phyloP scores from a whole-genome alignment of 176 grass and related monocot species.

The Rhynchospora breviuscula region DNA sequence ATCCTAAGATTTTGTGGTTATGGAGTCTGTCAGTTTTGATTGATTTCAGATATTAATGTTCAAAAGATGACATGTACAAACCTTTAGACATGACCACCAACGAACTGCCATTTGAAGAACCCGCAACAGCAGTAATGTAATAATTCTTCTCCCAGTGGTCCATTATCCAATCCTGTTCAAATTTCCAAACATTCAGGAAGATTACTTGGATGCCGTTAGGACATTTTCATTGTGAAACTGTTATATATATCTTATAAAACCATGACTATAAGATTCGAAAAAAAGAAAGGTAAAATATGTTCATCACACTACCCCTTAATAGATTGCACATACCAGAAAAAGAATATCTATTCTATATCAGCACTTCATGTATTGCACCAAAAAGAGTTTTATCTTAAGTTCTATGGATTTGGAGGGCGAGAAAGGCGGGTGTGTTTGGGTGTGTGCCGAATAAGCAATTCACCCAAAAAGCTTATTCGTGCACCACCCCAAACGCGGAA shows the following conservation, averaged over 20 bases:
- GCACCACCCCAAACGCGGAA: too few relatives aligned
- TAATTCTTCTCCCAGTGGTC: conserved; percentile 93
- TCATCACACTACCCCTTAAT: neutral
- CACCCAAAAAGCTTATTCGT: too few relatives aligned
- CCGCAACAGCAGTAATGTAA: conserved; percentile 84
- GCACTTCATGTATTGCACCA: neutral
- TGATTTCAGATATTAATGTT: neutral
- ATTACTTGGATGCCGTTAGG: neutral
- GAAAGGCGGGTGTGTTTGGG: too few relatives aligned
- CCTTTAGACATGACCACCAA: conserved; percentile 93
- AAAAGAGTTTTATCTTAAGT: neutral
- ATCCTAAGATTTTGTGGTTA: neutral
- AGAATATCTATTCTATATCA: neutral
- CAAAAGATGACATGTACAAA: conserved; percentile 31
- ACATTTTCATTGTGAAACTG: neutral
- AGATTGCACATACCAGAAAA: neutral
- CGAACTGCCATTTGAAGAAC: conserved; percentile 81
- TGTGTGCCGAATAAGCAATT: too few relatives aligned
- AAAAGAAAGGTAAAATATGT: neutral
- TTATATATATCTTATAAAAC: neutral
- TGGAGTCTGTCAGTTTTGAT: neutral
- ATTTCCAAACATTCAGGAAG: conserved; percentile 4
- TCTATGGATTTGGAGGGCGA: neutral
- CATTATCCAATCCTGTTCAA: conserved; percentile 79
- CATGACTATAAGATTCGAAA: neutral